Evolutionary conservation across 768 basidiomycete species (phyloP), one percentile per base, ranked within the genome.

Genomic region (Lactarius hengduanensis): DNA sequence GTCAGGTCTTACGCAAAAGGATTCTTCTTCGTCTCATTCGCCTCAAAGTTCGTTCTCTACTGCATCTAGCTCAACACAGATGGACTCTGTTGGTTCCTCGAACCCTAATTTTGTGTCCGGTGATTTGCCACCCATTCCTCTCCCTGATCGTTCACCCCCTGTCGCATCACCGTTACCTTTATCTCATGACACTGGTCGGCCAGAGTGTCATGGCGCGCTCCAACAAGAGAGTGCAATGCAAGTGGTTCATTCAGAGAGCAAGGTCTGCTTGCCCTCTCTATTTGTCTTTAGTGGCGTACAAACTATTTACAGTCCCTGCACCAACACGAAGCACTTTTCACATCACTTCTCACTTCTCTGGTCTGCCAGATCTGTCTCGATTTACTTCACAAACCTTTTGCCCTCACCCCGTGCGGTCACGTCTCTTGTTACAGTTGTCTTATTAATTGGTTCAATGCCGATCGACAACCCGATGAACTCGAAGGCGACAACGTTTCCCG

Each of bases 301-400:
- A 59, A 55, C 50, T 36, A 36, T 59, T 43, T 47, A 43, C n/a
- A 71, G 68, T 63, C 68, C n/a, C 64, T 64, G 34, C 64, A n/a
- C 41, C 50, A 62, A n/a, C 86, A 91, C 69, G 80, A 86, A 76
- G 71, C 77, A 10, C 77, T 86, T 28, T 70, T 90, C n/a, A 73
- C 74, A 4, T 79, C 84, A 63, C 70, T 90, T 53, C 84, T 86
- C 10, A 85, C 88, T 67, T 81, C 87, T 0, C 74, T 91, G 30
- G 89, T 85, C 15, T 93, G 91, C 67, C 89, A 92, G 74, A 87
- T 93, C 67, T 93, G 91, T 72, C 79, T 92, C 32, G 90, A 91
- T 70, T 77, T 90, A 28, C 80, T 93, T 74, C 80, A 88, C 74
- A 84, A 83, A 69, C 90, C 91, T 0, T 92, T 84, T 69, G 86